Base-by-base conservation (phyloP, 257 asterid species). In the Solanum ahanhuiri region DNA sequence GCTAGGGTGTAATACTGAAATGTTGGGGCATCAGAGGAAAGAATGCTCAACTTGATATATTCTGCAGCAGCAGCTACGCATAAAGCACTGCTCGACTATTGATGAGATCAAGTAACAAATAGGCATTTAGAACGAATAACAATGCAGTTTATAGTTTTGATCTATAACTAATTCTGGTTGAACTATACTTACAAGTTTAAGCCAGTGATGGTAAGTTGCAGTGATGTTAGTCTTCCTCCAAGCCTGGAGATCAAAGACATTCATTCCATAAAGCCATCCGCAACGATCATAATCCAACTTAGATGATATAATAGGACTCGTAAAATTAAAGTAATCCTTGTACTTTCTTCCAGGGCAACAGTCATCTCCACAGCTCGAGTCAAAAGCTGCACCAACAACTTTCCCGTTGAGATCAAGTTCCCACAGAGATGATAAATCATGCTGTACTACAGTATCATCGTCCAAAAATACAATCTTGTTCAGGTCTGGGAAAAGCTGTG, bases 181-280 rank as follows among this genome's bases (percentile, higher is more conserved):
- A 86, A 87, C 63, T 18, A 86, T 73, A 89, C 98, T 91, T 89
- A 96, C 99, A 72, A 81, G 93, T 91, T 94, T 93, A 83, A 96
- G 98, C 99, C 98, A 96, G 37, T 90, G 96, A 91, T 93, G 97
- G 90, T 96, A 94, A 30, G 90, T 90, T 18, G 91, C 90, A 81
- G 95, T 95, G 83, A 96, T 92, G 90, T 89, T 92, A 75, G 95
- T 91, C 85, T 88, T 87, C 89, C 98, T 90, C 99, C 99, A 96
- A 85, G 90, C 92, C 76, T 90, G 90, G 67, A 96, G 96, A 92
- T 96, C 95, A 88, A 95, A 90, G 31, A 96, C 73, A 84, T 93
- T 93, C 91, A 96, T 91, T 82, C 99, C 99, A 77, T 92, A 93
- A 76, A 93, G 95, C 98, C 98, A 96, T 84, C 92, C 97, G 70